phyloP scores from a whole-genome alignment of 1,284 basidiomycete species.

The Heliocybe sulcata region DNA sequence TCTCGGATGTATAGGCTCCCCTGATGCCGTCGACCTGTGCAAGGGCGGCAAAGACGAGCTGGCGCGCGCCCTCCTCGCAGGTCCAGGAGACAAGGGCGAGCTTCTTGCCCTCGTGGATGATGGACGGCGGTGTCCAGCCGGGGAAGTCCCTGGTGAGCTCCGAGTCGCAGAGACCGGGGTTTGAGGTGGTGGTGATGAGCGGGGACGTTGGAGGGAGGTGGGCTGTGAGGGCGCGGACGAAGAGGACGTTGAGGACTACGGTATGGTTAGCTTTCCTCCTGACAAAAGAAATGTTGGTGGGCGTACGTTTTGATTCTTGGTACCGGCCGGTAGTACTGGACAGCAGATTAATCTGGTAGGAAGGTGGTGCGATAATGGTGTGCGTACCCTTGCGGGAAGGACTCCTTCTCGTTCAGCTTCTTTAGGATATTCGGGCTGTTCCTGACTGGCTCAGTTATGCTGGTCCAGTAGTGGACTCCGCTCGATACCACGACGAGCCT shows the following conservation, averaged over 20 bases:
- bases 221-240: conserved; percentile 30
- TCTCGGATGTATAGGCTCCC: conserved; percentile 27
- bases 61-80: conserved; percentile 33
- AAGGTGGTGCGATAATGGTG: not conserved
- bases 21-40: conserved; percentile 17
- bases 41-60: conserved; percentile 33
- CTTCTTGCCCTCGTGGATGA: not conserved
- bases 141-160: conserved; percentile 22
- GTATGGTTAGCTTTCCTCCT: too few relatives aligned
- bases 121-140: not conserved
- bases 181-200: conserved; percentile 28
- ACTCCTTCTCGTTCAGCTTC: conserved; percentile 18
- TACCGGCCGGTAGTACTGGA: conserved; percentile 19
- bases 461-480: conserved; percentile 16
- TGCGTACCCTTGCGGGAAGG: conserved; percentile 17
- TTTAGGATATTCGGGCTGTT: conserved; percentile 19
- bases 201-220: conserved; percentile 19
- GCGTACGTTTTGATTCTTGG: conserved; percentile 25
- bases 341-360: too few relatives aligned
- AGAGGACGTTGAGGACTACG: conserved; percentile 26
- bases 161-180: conserved; percentile 42
- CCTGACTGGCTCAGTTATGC: conserved; percentile 10
- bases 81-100: conserved; percentile 15
- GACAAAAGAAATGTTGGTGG: conserved; percentile 4
- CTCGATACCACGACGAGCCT: conserved; percentile 21